Evolutionary conservation across 108 stramenopile species (phyloP), one percentile per base, ranked within the genome.

Genomic region (Stephanodiscus minutulus): DNA sequence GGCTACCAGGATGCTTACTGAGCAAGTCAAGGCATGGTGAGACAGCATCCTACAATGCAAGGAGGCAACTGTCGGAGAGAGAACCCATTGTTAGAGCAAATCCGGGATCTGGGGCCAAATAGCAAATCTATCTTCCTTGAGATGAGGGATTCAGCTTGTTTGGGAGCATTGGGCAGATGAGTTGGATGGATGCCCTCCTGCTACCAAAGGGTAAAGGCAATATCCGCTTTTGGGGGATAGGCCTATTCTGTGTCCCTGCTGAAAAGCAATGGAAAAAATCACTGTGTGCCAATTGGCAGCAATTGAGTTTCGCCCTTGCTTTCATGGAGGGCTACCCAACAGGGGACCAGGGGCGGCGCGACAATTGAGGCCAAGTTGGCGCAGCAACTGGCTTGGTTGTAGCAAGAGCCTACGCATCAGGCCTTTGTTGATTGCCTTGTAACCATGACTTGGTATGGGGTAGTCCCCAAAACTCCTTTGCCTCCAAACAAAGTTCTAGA

Each of bases 381-480:
- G 24, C 65, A 68, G 18, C 54, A 57, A 39, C 36, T 68, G 7
- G 73, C 73, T 2, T 28, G 17, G 20, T 20, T 59, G 13, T 35
- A 53, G 25, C 17, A 65, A 58, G 47, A 21, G 25, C 62, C 64
- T 5, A 12, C 53, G 9, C 52, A 52, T 15, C 28, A 47, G 35
- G 49, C 65, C 62, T 73, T 65, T 15, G 8, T 73, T 1, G 72
- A 73, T 21, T 28, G 46, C 25, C 25, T 73, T 12, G 47, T 11
- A 12, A 73, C 53, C 31, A 33, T 73, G 64, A 20, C 28, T 17
- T 29, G 22, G 31, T 73, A 65, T 73, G 64, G 64, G n/a, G 72
- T 65, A 13, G 72, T 63, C 6, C 24, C 27, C 28, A 47, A n/a
- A 65, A 11, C n/a, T 50, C 27, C 27, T 29, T 28, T 35, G 64